Base-by-base conservation (phyloP, 2,329 filamentous ascomycete species). In the Ascochyta pisi region DNA sequence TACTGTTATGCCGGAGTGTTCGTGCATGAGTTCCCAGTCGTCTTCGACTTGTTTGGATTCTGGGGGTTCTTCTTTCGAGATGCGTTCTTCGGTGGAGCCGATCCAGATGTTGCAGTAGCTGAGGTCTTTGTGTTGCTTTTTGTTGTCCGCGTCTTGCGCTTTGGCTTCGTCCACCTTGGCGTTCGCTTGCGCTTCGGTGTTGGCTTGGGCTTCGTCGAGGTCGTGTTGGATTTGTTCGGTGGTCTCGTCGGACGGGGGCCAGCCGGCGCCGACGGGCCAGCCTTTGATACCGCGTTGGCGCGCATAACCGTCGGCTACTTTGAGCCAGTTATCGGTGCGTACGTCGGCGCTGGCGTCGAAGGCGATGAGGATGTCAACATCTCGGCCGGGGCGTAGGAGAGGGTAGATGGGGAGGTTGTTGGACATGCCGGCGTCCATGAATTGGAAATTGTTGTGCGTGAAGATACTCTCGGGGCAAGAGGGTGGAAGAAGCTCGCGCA, bases 391-490 rank as follows among this genome's bases (percentile, higher is more conserved):
- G 10, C 95, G 87, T 16, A 99, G 86, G 3, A 98, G 83, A 0
- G 95, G 95, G 73, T 99, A 99, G 38, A 98, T 93, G 1, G 95
- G 95, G 8, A 99, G 82, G 70, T 99, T 99, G 73, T 99, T 98
- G 62, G 91, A 96, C 95, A 99, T 99, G 46, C 95, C 95, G 1
- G 95, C 93, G 74, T 99, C 95, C 93, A 97, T 98, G 15, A 83
- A 75, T 51, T 81, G 77, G 34, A 82, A 71, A 72, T 96, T 89
- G 40, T 88, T 82, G 13, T 82, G 83, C 16, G 85, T 81, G 66
- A 90, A 87, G 35, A 96, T 85, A 54, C 86, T 92, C 29, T 88
- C 85, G 0, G 95, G 92, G n/a, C 89, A 89, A 0, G 91, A 90
- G 0, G 84, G 77, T 0, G 92, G 89, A 6, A 99, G 81, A 58